Evolutionary conservation across 1,284 basidiomycete genomes (phyloP), one percentile per base, ranked within the genome.

Genomic region (Cutaneotrichosporon cutaneum): DNA sequence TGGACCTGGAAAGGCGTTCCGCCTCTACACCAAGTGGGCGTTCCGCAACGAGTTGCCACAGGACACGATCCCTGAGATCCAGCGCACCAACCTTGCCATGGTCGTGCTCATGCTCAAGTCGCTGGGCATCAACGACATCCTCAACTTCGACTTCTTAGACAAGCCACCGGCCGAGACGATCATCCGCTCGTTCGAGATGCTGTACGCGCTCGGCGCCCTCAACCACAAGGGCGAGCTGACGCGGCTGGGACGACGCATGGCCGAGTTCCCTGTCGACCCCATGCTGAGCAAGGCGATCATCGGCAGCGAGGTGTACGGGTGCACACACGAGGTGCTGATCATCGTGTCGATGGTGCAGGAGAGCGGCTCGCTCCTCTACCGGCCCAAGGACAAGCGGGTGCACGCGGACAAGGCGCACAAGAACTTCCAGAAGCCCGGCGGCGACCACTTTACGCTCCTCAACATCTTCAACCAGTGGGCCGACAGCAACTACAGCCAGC

Each of bases 391-490:
- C 83, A 95, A 95, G 83, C 92, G 90, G 70, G 82, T 94, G 53
- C 91, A 96, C 72, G 94, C 94, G 24, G 95, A 98, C 73, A 92
- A 96, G 80, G 95, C 95, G 3, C 86, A 95, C 58, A 92, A 96
- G 77, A 97, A 96, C 74, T 99, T 98, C 77, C 87, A 94, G 56
- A 91, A 90, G 52, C 82, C 90, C 0, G 96, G 94, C n/a, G 95
- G 96, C 18, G 96, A 99, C 73, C 95, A 98, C 80, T 97, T 99
- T 75, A 98, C 94, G 3, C 81, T 98, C 58, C 84, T 98, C 47
- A 97, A 97, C 75, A 92, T 98, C 8, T 99, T 93, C 90, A 92
- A 97, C 75, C 94, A 98, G 76, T 99, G 95, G 94, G 92, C 92
- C 27, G 94, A 99, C 71, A 92, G 92, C 42, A 92, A 92, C 72